Percentiles rank a stretch among this genome's conserved stretches.
These are phyloP conservation scores for Huntiella bhutanensis DNA, from an alignment of 2,329 filamentous ascomycete genomes.

Conservation along the genomic window DNA sequence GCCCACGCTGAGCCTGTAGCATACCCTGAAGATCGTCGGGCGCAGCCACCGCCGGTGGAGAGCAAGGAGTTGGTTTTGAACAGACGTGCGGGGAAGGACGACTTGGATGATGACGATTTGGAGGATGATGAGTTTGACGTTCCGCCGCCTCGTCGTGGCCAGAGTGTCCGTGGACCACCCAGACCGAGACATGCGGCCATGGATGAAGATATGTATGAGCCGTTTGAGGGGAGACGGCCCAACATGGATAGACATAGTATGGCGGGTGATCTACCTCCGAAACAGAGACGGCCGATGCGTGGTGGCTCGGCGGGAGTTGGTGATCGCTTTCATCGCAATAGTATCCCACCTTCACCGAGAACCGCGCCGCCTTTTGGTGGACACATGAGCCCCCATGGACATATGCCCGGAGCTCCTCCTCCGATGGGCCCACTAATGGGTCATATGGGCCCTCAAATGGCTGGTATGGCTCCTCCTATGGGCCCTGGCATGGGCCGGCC, in stretches of 20 bases:
- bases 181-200: background rate
- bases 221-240: background rate
- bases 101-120: conserved; percentile 9
- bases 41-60: background rate
- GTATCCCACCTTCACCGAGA: conserved; percentile 9
- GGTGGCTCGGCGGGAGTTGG: conserved; percentile 2
- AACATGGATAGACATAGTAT: conserved; percentile 8
- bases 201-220: conserved; percentile 10
- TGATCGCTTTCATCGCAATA: conserved; percentile 7
- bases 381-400: conserved; percentile 2
- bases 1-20: conserved; percentile 3
- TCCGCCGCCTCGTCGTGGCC: background rate
- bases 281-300: conserved; percentile 7
- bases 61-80: conserved; percentile 8
- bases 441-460: background rate
- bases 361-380: conserved; percentile 8
- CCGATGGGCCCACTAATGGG: conserved; percentile 6
- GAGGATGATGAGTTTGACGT: conserved; percentile 1
- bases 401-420: conserved; percentile 2
- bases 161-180: background rate
- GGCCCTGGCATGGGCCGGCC: conserved; percentile 4
- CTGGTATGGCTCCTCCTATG: background rate
- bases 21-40: conserved; percentile 4
- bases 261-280: conserved; percentile 7
- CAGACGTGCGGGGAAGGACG: conserved; percentile 1